Conservation (phyloP, 164 flowering plant genomes). For the Umbilicus rupestris region DNA sequence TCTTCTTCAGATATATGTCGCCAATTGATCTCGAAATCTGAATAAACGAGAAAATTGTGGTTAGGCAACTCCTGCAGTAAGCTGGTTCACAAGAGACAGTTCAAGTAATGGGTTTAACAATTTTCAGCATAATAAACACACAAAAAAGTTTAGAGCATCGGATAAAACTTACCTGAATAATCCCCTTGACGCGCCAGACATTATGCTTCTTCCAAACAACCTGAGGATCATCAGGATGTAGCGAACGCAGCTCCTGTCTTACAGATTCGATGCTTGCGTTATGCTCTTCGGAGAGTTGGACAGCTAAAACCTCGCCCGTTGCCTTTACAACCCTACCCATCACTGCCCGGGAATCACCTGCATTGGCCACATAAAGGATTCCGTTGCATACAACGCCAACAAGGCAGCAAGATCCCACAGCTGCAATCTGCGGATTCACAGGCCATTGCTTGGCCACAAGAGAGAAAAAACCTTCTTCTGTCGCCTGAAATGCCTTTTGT, state of each 20-base stretch:
- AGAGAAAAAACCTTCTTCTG: conserved; percentile 4
- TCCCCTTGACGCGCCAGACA: conserved; percentile 3
- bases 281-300: conserved; percentile 1
- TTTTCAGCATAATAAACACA: too few relatives aligned
- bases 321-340: conserved; percentile 5
- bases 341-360: conserved; percentile 3
- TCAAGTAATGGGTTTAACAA: too few relatives aligned
- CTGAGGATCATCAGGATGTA: conserved; percentile 4
- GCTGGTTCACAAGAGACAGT: not conserved
- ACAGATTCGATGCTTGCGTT: conserved; percentile 3
- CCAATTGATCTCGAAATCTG: conserved; percentile 3
- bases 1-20: not conserved
- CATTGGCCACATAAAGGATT: conserved; percentile 2
- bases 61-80: not conserved
- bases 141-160: not conserved
- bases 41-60: not conserved
- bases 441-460: not conserved
- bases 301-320: not conserved
- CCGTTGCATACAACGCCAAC: conserved; percentile 2
- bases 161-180: not conserved
- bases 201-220: conserved; percentile 1
- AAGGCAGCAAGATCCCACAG: conserved; percentile 5
- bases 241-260: not conserved
- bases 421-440: conserved; percentile 1
- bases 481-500: not conserved